Percentiles rank a stretch among this genome's conserved stretches.
These are phyloP conservation scores for Angophora floribunda DNA, from an alignment of 345 rosid species.

Conservation along the genomic window DNA sequence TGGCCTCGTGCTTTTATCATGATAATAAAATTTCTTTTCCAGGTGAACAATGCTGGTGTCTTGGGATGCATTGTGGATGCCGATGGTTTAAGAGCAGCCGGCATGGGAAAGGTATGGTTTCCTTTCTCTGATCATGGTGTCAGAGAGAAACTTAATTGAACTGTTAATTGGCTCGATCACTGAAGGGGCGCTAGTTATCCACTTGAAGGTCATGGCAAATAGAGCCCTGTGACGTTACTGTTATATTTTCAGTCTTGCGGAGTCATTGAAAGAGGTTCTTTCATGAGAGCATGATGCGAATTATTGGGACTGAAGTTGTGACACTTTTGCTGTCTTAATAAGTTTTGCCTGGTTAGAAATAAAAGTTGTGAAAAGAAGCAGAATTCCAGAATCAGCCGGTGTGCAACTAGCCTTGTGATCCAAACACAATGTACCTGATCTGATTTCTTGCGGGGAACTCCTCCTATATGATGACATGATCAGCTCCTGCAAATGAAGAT, in stretches of 20 bases:
- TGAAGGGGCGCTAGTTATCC: not conserved
- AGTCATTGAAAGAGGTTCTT: not conserved
- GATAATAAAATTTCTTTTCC: not conserved
- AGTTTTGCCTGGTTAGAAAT: not conserved
- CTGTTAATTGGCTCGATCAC: not conserved
- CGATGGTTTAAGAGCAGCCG: not conserved
- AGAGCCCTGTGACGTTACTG: not conserved
- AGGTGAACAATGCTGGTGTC: slow-evolving; percentile 16
- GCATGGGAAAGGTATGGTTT: not conserved
- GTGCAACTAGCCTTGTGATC: not conserved
- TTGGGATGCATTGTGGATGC: not conserved
- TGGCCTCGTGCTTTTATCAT: not conserved
- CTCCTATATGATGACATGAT: not conserved
- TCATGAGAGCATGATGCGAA: not conserved
- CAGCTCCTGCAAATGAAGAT: not conserved
- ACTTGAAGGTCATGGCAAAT: not conserved
- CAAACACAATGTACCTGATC: not conserved
- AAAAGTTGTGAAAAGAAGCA: not conserved
- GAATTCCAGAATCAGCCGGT: not conserved
- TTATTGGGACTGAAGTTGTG: not conserved
- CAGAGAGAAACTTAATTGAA: not conserved
- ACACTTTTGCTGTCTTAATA: too few species aligned
- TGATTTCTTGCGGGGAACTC: not conserved
- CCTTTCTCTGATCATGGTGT: not conserved
- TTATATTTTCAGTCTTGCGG: not conserved